Base-by-base conservation (phyloP, 2,329 filamentous ascomycete genomes). In the Pseudogymnoascus sp. region DNA sequence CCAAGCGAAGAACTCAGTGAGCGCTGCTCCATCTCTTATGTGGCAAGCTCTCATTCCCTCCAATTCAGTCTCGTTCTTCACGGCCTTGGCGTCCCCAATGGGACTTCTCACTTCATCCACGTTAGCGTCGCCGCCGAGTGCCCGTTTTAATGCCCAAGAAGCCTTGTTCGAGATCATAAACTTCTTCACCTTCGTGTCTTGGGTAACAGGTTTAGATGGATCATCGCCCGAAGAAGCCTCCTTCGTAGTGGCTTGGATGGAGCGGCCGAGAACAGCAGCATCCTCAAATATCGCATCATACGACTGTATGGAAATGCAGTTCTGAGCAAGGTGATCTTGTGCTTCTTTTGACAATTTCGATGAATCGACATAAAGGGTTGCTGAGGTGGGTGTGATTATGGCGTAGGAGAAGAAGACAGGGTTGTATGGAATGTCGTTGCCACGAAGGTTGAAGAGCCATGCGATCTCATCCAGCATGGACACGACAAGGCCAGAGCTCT, bases 371-470 rank as follows among this genome's bases (percentile, higher is more conserved):
- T 97, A 99, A 4, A 99, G 81, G 1, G 87, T 92, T 23, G 88
- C 90, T 1, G 84, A 80, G 10, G 81, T 86, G 1, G 87, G 85
- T 1, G 94, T 97, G 66, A 99, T 79, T 44, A 94, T 83, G 50
- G 93, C 93, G 71, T 97, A 99, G 14, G 93, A 94, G 77, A 97
- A 97, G 80, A 99, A 97, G 60, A 99, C 94, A 0, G 94, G 94
- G 73, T 99, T 99, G 78, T 94, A 99, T 0, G 92, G 91, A 67
- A 99, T 97, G 73, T 97, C 94, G 74, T 83, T 94, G 69, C 94
- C 94, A 69, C 94, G 87, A 59, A 99, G 78, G 76, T 99, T 99
- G 79, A 97, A 97, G n/a, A 99, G 82, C 94, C 94, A 99, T 10
- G 94, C 94, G 70, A 97, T 86, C 76, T 99, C 94, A 71, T 99